These are phyloP conservation scores for Corrigiola litoralis DNA, from an alignment of 179 eudicot species.

Conservation along the genomic window DNA sequence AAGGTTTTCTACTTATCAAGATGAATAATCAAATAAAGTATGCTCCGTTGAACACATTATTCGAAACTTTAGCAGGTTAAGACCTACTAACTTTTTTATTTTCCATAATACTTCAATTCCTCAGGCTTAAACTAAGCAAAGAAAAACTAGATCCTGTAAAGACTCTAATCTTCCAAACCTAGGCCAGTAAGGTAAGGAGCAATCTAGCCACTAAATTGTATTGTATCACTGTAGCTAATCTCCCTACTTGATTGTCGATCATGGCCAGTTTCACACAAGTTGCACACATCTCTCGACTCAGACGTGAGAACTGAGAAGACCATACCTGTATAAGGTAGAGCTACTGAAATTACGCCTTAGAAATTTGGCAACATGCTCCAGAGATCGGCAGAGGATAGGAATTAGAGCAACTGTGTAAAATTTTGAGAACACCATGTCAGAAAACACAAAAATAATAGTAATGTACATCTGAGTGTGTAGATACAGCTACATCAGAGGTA, in stretches of 20 bases:
- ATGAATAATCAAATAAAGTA: too few species aligned
- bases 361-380: conserved; percentile 87
- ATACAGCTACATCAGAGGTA: background rate
- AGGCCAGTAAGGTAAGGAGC: background rate
- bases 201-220: background rate
- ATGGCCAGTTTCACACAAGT: background rate
- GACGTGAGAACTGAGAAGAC: background rate
- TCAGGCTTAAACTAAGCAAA: background rate
- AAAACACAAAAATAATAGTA: background rate
- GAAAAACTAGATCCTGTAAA: background rate
- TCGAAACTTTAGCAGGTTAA: background rate
- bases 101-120: background rate
- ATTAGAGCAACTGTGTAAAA: conserved; percentile 73
- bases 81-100: background rate
- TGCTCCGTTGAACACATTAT: too few species aligned
- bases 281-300: background rate
- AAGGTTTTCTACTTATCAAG: too few species aligned
- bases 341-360: conserved; percentile 80
- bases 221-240: background rate
- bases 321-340: conserved; percentile 75
- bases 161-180: background rate
- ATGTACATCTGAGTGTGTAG: background rate
- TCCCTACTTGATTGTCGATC: too few species aligned
- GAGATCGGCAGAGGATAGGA: conserved; percentile 72
- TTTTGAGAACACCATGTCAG: conserved; percentile 13